A percentile compares a stretch with the other conserved stretches of the same genome.
Conservation (phyloP, 2,329 filamentous ascomycete genomes). For the Trichoderma breve region DNA sequence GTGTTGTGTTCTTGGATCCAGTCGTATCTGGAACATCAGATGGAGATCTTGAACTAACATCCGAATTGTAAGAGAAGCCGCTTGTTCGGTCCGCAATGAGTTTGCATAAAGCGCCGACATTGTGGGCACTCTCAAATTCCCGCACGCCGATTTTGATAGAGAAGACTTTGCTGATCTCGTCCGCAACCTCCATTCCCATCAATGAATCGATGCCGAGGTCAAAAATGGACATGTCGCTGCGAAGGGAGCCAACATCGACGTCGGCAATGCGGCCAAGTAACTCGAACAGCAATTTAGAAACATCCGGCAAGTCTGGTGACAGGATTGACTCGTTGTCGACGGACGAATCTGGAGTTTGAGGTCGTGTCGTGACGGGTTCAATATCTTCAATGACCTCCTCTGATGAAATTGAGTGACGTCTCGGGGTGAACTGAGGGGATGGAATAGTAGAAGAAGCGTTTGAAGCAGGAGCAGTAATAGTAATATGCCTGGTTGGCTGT, state of each 20-base stretch:
- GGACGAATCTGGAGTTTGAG: neutral
- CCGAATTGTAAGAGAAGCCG: neutral
- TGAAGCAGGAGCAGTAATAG: neutral
- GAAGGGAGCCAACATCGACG: neutral
- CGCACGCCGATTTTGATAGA: neutral
- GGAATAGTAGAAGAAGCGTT: neutral
- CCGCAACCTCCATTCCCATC: neutral
- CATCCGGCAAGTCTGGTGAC: neutral
- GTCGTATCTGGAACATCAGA: neutral
- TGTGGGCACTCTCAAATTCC: neutral
- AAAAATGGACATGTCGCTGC: neutral
- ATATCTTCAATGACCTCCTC: neutral
- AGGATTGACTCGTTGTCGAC: neutral
- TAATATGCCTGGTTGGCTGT: neutral
- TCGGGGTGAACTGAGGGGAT: neutral
- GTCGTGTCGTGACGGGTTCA: neutral
- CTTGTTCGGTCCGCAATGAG: neutral
- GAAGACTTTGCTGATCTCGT: neutral
- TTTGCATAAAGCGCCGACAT: neutral
- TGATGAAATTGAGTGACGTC: neutral
- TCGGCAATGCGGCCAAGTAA: neutral
- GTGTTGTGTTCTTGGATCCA: neutral
- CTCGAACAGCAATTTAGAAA: neutral
- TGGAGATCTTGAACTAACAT: neutral
- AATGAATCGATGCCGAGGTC: neutral